A percentile compares a stretch with the other conserved stretches of the same genome.
Evolutionary conservation across 1,139 yeast species (phyloP).

Genomic region (Pichia terricola): DNA sequence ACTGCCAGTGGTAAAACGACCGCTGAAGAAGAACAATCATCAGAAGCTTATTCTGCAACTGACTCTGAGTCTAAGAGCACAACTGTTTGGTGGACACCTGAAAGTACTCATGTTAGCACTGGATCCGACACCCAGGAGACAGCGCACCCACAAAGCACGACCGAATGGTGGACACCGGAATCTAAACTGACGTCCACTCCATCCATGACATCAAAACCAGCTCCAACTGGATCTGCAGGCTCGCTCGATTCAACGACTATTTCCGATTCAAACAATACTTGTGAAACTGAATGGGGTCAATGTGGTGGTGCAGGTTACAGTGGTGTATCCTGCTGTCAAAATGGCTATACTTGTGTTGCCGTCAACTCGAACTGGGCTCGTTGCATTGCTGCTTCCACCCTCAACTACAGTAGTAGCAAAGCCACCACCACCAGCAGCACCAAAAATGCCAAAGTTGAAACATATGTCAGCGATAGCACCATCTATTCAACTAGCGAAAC

Average conservation of each 20-base stretch:
- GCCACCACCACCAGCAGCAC: background rate
- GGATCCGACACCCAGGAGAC: no score
- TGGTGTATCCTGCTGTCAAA: slow-evolving; percentile 24
- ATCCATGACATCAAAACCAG: background rate
- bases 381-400: slow-evolving; percentile 13
- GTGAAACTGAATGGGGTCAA: slow-evolving; percentile 23
- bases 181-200: background rate
- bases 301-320: slow-evolving; percentile 25
- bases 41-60: background rate
- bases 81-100: slow-evolving; percentile 8
- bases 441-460: background rate
- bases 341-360: slow-evolving; percentile 19
- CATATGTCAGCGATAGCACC: background rate
- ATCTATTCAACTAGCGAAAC: background rate
- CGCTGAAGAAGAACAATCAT: background rate
- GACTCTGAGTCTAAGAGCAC: background rate
- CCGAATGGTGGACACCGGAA: slow-evolving; percentile 9
- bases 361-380: slow-evolving; percentile 23
- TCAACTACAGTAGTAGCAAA: background rate
- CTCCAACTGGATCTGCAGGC: background rate
- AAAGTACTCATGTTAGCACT: no score
- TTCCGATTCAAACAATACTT: no score
- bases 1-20: no score
- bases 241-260: no score
- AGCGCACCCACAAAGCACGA: background rate